A percentile compares a stretch with the other conserved stretches of the same genome.
These are phyloP conservation scores for Holtermannia corniformis DNA, from an alignment of 768 basidiomycete species.

Conservation along the genomic window DNA sequence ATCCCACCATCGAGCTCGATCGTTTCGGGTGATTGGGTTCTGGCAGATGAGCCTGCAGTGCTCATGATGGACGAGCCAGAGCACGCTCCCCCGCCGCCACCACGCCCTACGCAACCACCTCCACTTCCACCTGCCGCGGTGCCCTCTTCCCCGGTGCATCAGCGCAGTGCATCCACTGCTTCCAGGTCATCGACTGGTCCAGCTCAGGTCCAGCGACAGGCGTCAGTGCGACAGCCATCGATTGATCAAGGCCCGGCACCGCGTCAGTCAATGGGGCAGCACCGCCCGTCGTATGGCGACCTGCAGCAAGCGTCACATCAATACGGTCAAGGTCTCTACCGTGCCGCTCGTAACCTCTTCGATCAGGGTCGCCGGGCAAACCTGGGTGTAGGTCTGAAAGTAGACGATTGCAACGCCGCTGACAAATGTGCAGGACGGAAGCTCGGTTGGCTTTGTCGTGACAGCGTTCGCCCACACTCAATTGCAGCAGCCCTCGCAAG, in stretches of 20 bases:
- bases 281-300: slow-evolving; percentile 50
- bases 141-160: slow-evolving; percentile 20
- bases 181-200: slow-evolving; percentile 29
- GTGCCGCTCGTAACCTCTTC: slow-evolving; percentile 57
- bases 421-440: slow-evolving; percentile 52
- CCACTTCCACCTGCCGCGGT: slow-evolving; percentile 48
- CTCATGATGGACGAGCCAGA: slow-evolving; percentile 4
- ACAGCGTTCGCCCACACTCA: slow-evolving; percentile 56
- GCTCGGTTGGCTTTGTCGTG: slow-evolving; percentile 65
- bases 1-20: background rate
- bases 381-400: no score
- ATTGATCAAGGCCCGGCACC: slow-evolving; percentile 8
- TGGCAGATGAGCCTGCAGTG: slow-evolving; percentile 21
- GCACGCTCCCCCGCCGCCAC: slow-evolving; percentile 43
- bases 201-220: slow-evolving; percentile 3
- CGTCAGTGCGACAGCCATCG: slow-evolving; percentile 16
- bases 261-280: background rate
- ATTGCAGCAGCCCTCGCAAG: slow-evolving; percentile 41
- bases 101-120: slow-evolving; percentile 44
- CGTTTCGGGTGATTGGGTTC: background rate
- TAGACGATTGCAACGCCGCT: slow-evolving; percentile 11
- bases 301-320: slow-evolving; percentile 61
- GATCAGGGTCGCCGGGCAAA: slow-evolving; percentile 68
- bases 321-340: slow-evolving; percentile 64
- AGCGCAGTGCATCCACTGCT: slow-evolving; percentile 12